Evolutionary conservation across 2,329 filamentous ascomycete species (phyloP), one percentile per base, ranked within the genome.

Genomic region (Seiridium unicorne): DNA sequence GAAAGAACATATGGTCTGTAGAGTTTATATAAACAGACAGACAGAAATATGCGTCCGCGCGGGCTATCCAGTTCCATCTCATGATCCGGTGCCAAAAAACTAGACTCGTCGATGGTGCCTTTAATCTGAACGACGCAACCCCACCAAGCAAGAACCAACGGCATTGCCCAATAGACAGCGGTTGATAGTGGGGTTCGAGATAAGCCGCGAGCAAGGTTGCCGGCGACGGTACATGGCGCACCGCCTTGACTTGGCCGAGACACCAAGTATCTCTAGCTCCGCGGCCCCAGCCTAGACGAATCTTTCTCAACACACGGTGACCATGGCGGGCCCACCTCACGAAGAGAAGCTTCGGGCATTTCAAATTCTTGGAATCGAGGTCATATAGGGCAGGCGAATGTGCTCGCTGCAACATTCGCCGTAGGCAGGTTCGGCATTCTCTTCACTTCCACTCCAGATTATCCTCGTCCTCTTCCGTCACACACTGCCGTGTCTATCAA

Each of bases 151-250:
- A 38, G 18, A 53, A 34, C 49, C 34, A 42, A 9, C 18, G 31
- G 35, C 26, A 57, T 57, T 57, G 55, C 55, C 55, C 42, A 48
- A 57, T 57, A 26, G 36, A 13, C 26, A 31, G 26, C 31, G 44
- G 42, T 8, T 31, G 26, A 11, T 57, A 42, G 55, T 57, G 55
- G 55, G 55, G 55, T n/a, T 57, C 35, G 18, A 36, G 55, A 57
- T 57, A 57, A 57, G 55, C 55, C 18, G 55, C 34, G 26, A n/a
- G 34, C 42, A 47, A 47, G 42, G 55, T 8, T 13, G 13, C 7
- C 7, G 13, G 38, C 38, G 18, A 42, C 26, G 42, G 38, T 53
- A 53, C 53, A 32, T 32, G 18, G 44, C 44, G 8, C 38, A 8
- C 7, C 26, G 38, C 44, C 35, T 35, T 36, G 35, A 32, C 11